Evolutionary conservation across 1,284 basidiomycete species (phyloP).

Genomic region (Termitomyces sp.): DNA sequence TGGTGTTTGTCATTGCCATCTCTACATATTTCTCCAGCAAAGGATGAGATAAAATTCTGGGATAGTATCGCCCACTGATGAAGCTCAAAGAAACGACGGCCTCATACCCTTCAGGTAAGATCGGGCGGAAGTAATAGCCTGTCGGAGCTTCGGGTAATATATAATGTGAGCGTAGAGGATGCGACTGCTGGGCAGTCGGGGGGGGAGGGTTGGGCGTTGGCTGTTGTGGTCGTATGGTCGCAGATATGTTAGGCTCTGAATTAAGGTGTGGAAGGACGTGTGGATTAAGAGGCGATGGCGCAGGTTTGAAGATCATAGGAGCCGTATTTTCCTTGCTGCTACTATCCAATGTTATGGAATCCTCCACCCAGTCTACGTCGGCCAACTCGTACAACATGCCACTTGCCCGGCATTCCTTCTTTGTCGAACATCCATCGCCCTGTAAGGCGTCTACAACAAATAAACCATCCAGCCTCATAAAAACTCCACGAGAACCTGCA

Average conservation of each 20-base stretch:
- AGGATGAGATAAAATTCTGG: slow-evolving; percentile 57
- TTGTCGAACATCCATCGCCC: slow-evolving; percentile 31
- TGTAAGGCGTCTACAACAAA: slow-evolving; percentile 48
- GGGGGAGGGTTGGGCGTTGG: not conserved
- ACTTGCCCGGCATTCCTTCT: slow-evolving; percentile 56
- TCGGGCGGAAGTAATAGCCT: slow-evolving; percentile 65
- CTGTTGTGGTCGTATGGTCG: slow-evolving; percentile 8
- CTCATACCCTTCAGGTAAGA: slow-evolving; percentile 59
- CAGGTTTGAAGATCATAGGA: slow-evolving; percentile 17
- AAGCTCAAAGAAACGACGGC: slow-evolving; percentile 59
- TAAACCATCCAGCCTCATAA: slow-evolving; percentile 61
- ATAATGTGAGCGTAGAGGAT: slow-evolving; percentile 35
- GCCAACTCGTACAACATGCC: slow-evolving; percentile 73
- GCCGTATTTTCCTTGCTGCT: not conserved
- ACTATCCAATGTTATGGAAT: not conserved
- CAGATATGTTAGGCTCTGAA: slow-evolving; percentile 23
- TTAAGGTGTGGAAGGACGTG: slow-evolving; percentile 23
- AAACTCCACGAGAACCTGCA: slow-evolving; percentile 56
- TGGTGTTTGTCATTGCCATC: slow-evolving; percentile 28
- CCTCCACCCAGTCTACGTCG: slow-evolving; percentile 62
- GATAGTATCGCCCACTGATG: slow-evolving; percentile 73
- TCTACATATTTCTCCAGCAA: slow-evolving; percentile 39
- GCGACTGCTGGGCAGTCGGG: slow-evolving; percentile 28
- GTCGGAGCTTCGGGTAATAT: slow-evolving; percentile 55
- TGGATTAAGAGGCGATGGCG: slow-evolving; percentile 27